phyloP scores from a whole-genome alignment of 2,329 filamentous ascomycete species.

The Claviceps spartinae region DNA sequence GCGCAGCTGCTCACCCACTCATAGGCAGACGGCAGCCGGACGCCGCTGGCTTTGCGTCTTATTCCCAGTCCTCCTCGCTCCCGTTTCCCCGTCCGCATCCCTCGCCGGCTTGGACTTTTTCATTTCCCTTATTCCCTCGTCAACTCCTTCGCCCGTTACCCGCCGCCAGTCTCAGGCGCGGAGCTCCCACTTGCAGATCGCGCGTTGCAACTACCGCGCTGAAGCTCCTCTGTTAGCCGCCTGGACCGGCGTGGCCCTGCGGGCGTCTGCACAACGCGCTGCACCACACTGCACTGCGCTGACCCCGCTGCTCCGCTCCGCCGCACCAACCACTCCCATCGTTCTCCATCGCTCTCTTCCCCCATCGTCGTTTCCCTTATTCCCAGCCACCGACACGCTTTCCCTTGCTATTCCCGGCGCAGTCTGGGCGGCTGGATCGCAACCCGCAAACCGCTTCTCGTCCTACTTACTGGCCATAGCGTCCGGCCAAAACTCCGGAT shows the following conservation, averaged over 20 bases:
- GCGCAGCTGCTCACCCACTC: neutral
- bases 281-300: neutral
- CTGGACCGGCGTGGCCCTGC: neutral
- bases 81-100: constrained; percentile 6
- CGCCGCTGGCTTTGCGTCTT: constrained; percentile 3
- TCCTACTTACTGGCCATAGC: neutral
- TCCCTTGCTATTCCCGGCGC: constrained; percentile 4
- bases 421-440: neutral
- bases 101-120: neutral
- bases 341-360: neutral
- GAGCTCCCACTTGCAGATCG: neutral
- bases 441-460: neutral
- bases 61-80: constrained; percentile 7
- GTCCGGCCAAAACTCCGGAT: neutral
- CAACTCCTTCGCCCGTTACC: neutral
- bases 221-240: neutral
- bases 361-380: constrained; percentile 13
- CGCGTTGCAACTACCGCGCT: neutral
- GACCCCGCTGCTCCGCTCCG: neutral
- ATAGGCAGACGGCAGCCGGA: neutral
- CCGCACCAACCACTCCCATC: neutral
- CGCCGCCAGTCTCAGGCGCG: neutral
- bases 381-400: constrained; percentile 16
- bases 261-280: neutral
- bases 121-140: constrained; percentile 2